These are phyloP conservation scores for Shiraia sp. DNA, from an alignment of 2,329 filamentous ascomycete species.

Conservation along the genomic window DNA sequence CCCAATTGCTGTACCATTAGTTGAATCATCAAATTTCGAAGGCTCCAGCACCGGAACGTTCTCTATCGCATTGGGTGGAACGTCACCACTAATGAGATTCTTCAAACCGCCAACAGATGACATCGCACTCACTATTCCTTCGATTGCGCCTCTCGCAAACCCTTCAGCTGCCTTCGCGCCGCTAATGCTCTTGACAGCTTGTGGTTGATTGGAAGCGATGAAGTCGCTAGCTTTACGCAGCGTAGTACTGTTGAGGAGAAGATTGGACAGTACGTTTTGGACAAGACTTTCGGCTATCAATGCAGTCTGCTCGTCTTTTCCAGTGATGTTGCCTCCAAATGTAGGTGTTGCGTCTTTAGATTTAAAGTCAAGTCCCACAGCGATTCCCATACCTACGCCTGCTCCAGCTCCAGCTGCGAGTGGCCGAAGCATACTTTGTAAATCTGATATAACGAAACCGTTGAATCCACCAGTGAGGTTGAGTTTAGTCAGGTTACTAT, in stretches of 20 bases:
- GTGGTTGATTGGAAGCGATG: slow-evolving; percentile 6
- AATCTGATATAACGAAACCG: neutral
- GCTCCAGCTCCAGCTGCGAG: slow-evolving; percentile 34
- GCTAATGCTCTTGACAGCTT: slow-evolving; percentile 11
- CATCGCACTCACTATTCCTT: slow-evolving; percentile 28
- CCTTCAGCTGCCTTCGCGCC: slow-evolving; percentile 30
- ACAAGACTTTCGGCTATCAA: slow-evolving; percentile 23
- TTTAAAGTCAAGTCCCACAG: slow-evolving; percentile 25
- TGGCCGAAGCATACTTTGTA: slow-evolving; percentile 14
- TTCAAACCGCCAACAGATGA: slow-evolving; percentile 30
- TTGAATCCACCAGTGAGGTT: neutral
- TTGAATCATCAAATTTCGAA: slow-evolving; percentile 28
- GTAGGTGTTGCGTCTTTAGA: slow-evolving; percentile 5
- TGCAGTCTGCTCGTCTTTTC: slow-evolving; percentile 15
- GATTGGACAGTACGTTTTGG: slow-evolving; percentile 23
- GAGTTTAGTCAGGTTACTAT: slow-evolving; percentile 20
- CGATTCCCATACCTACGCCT: slow-evolving; percentile 30
- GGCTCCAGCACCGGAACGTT: slow-evolving; percentile 23
- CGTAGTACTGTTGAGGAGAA: slow-evolving; percentile 29
- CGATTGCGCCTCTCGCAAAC: slow-evolving; percentile 29
- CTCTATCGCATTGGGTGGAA: slow-evolving; percentile 19
- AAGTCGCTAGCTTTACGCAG: slow-evolving; percentile 6
- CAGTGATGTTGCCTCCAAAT: slow-evolving; percentile 10
- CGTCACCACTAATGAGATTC: slow-evolving; percentile 30
- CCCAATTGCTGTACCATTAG: slow-evolving; percentile 28